These are phyloP conservation scores for Aspergillus persii DNA, from an alignment of 2,329 filamentous ascomycete genomes.

Conservation along the genomic window DNA sequence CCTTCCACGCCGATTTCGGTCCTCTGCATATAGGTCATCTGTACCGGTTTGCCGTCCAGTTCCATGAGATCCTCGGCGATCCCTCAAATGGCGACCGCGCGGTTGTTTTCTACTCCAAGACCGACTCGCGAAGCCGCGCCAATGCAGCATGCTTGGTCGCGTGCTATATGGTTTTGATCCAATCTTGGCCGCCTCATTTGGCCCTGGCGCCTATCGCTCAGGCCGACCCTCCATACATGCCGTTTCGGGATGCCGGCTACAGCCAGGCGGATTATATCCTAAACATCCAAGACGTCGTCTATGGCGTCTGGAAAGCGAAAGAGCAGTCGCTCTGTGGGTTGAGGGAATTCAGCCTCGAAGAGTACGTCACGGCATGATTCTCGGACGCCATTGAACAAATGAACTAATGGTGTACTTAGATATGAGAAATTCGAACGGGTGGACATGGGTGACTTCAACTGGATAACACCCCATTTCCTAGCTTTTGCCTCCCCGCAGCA, in stretches of 20 bases:
- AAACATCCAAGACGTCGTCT: constrained; percentile 95
- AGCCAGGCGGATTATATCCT: constrained; percentile 96
- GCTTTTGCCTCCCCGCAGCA: constrained; percentile 95
- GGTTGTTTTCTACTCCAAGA: constrained; percentile 93
- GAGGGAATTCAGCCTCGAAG: constrained; percentile 91
- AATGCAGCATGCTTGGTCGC: constrained; percentile 94
- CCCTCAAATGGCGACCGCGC: constrained; percentile 85
- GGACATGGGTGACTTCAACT: constrained; percentile 99
- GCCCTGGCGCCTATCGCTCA: constrained; percentile 94
- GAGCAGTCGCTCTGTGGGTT: constrained; percentile 89
- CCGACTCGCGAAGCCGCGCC: constrained; percentile 81
- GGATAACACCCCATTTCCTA: constrained; percentile 91
- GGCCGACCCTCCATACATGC: constrained; percentile 96
- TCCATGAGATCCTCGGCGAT: constrained; percentile 91
- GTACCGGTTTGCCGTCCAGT: constrained; percentile 91
- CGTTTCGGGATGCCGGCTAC: constrained; percentile 96
- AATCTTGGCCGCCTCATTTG: constrained; percentile 94
- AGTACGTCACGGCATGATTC: constrained; percentile 54
- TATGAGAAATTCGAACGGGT: constrained; percentile 95
- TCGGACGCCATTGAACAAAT: not conserved
- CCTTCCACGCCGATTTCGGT: constrained; percentile 97
- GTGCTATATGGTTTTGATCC: constrained; percentile 98
- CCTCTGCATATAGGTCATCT: constrained; percentile 95
- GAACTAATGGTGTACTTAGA: constrained; percentile 37
- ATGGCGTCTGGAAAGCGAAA: constrained; percentile 98